A percentile compares a stretch with the other conserved stretches of the same genome.
Conservation (phyloP, 495 filamentous ascomycete species). For the Annulohypoxylon stygium region DNA sequence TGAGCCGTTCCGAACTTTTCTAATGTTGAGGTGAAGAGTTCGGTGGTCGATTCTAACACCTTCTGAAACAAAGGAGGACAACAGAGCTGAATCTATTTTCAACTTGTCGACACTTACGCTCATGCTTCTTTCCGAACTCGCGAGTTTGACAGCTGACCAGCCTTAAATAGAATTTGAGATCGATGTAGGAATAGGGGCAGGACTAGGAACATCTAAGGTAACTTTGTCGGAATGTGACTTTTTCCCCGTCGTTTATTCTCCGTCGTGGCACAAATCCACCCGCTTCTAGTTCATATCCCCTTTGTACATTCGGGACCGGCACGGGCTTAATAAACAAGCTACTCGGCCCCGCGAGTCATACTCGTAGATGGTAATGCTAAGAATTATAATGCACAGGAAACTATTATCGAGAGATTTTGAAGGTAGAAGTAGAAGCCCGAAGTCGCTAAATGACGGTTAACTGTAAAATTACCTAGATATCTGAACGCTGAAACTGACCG, state of each 20-base stretch:
- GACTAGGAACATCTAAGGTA: background rate
- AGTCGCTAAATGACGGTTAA: no score
- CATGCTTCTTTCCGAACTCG: slow-evolving; percentile 1
- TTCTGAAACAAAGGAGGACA: slow-evolving; percentile 41
- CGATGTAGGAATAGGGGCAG: background rate
- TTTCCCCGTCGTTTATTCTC: slow-evolving; percentile 2
- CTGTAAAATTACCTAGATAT: background rate
- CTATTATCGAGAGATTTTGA: no score
- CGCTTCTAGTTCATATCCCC: background rate
- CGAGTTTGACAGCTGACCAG: slow-evolving; percentile 2
- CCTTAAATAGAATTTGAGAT: slow-evolving; percentile 23
- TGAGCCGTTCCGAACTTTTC: background rate
- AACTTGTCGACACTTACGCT: background rate
- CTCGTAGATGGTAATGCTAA: no score
- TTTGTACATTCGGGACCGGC: slow-evolving; percentile 6
- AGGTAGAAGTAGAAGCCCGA: no score
- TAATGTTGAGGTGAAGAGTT: slow-evolving; percentile 6
- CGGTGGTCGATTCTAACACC: slow-evolving; percentile 35
- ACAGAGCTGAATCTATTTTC: slow-evolving; percentile 42
- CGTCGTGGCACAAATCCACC: background rate
- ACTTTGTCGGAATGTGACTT: background rate
- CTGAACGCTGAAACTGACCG: slow-evolving; percentile 14
- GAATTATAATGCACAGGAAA: no score
- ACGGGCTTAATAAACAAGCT: slow-evolving; percentile 9
- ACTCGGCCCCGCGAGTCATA: background rate